These are phyloP conservation scores for Chondrostereum purpureum DNA, from an alignment of 1,284 basidiomycete species.

Conservation along the genomic window DNA sequence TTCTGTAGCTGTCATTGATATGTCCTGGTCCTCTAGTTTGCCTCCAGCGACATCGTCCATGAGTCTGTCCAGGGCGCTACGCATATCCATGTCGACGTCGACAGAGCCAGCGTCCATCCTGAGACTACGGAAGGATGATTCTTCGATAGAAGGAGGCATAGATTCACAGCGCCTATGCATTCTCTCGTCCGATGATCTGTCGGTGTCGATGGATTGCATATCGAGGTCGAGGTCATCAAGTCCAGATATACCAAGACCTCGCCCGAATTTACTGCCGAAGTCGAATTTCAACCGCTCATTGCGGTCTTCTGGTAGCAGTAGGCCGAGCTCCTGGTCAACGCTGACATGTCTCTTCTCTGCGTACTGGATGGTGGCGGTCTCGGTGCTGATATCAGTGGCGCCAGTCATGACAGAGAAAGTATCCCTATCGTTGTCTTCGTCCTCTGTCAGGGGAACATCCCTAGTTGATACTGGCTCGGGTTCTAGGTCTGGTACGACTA, in stretches of 20 bases:
- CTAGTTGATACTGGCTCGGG: too few species aligned
- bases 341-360: constrained; percentile 33
- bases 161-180: constrained; percentile 15
- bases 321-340: constrained; percentile 26
- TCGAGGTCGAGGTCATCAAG: constrained; percentile 12
- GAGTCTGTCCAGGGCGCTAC: constrained; percentile 69
- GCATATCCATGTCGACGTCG: constrained; percentile 64
- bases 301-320: constrained; percentile 18
- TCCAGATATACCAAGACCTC: constrained; percentile 22
- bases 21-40: constrained; percentile 23
- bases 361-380: constrained; percentile 39
- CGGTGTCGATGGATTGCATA: background rate
- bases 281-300: constrained; percentile 30
- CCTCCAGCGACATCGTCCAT: constrained; percentile 67
- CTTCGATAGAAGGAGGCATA: background rate
- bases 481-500: too few species aligned
- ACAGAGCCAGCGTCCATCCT: constrained; percentile 20
- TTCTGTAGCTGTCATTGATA: constrained; percentile 13
- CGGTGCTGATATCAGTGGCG: constrained; percentile 35
- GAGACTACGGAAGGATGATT: constrained; percentile 1
- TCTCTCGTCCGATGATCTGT: constrained; percentile 12
- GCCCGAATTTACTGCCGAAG: constrained; percentile 40
- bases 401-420: constrained; percentile 29
- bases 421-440: constrained; percentile 20
- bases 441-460: too few species aligned